phyloP scores from a whole-genome alignment of 1,139 yeast species.

The Citeromyces siamensis region DNA sequence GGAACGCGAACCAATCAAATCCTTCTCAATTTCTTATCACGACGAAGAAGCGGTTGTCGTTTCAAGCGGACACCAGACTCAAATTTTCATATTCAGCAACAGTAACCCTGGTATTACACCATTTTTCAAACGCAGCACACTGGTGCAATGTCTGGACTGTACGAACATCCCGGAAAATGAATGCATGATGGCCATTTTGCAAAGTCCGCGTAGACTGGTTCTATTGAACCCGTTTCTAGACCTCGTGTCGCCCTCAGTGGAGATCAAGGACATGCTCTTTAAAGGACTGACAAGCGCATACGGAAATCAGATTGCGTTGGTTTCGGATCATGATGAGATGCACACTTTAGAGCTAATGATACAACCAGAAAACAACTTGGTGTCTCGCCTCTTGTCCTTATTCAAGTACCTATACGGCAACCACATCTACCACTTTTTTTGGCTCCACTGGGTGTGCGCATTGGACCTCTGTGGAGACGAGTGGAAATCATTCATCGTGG shows the following conservation, averaged over 20 bases:
- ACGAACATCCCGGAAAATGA: conserved; percentile 14
- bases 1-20: conserved; percentile 19
- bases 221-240: conserved; percentile 58
- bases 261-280: conserved; percentile 11
- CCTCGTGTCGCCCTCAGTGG: conserved; percentile 32
- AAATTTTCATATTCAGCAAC: conserved; percentile 36
- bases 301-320: neutral
- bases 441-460: conserved; percentile 53
- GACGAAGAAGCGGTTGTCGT: conserved; percentile 52
- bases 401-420: conserved; percentile 48
- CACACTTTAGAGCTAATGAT: conserved; percentile 25
- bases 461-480: conserved; percentile 31
- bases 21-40: conserved; percentile 30
- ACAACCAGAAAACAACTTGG: conserved; percentile 32
- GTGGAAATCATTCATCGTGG: conserved; percentile 50
- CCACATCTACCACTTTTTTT: conserved; percentile 39
- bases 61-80: conserved; percentile 18
- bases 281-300: conserved; percentile 4
- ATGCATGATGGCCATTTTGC: conserved; percentile 23
- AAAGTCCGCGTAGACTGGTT: conserved; percentile 22
- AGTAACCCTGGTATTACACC: conserved; percentile 24
- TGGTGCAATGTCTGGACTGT: conserved; percentile 4
- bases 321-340: conserved; percentile 15
- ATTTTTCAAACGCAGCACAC: conserved; percentile 24
- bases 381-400: conserved; percentile 30